A percentile compares a stretch with the other conserved stretches of the same genome.
Conservation (phyloP, 768 basidiomycete species). For the Phaeotremella skinneri region DNA sequence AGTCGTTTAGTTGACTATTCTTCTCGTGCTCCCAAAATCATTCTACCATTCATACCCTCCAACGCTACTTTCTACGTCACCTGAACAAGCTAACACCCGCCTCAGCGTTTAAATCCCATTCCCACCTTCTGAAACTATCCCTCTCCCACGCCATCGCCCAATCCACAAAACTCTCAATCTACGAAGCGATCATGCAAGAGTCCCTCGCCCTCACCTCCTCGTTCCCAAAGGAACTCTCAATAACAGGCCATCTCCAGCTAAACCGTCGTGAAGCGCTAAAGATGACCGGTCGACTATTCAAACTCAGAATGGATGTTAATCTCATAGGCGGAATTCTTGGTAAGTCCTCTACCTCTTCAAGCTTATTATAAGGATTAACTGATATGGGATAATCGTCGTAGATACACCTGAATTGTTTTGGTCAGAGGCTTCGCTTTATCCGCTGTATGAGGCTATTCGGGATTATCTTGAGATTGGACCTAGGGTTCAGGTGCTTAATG, state of each 20-base stretch:
- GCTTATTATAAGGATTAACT: not conserved
- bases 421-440: conserved; percentile 86
- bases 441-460: conserved; percentile 83
- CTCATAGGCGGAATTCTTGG: conserved; percentile 82
- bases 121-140: conserved; percentile 64
- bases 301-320: conserved; percentile 82
- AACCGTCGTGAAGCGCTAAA: conserved; percentile 78
- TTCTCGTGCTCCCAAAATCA: not conserved
- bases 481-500: conserved; percentile 79
- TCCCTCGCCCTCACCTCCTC: conserved; percentile 78
- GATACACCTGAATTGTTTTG: conserved; percentile 94
- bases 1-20: not conserved
- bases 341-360: conserved; percentile 35
- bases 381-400: conserved; percentile 7
- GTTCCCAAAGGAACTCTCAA: conserved; percentile 79
- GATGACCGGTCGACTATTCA: conserved; percentile 81
- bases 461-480: conserved; percentile 91
- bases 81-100: not conserved
- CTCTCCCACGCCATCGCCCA: conserved; percentile 92
- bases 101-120: conserved; percentile 83
- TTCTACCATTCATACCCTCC: not conserved
- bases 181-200: conserved; percentile 72
- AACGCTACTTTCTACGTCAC: not conserved
- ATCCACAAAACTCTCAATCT: conserved; percentile 84
- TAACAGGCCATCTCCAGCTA: conserved; percentile 70